Conservation (phyloP, 2,329 filamentous ascomycete genomes). For the Eurotiales sp. region DNA sequence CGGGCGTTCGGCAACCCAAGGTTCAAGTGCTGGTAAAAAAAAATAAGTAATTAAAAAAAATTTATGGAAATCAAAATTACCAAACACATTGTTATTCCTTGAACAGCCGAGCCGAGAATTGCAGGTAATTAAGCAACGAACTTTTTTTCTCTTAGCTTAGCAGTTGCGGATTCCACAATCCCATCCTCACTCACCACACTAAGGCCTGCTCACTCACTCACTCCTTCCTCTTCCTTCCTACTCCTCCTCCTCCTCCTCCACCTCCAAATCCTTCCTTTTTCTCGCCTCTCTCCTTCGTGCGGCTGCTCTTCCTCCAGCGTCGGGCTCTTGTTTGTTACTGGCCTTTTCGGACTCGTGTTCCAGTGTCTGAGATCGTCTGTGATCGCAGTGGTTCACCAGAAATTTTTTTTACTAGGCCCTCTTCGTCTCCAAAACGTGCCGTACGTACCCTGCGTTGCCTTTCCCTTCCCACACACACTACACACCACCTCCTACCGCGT, state of each 20-base stretch:
- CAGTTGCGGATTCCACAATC: constrained; percentile 17
- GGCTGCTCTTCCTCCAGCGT: constrained; percentile 20
- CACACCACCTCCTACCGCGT: constrained; percentile 1
- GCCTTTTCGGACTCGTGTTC: neutral
- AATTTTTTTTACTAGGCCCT: constrained; percentile 4
- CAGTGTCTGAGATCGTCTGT: constrained; percentile 4
- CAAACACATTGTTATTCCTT: neutral
- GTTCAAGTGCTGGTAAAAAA: constrained; percentile 9
- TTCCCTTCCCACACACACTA: neutral
- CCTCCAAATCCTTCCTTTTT: constrained; percentile 16
- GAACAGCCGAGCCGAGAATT: constrained; percentile 4
- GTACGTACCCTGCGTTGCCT: neutral
- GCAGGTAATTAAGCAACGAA: constrained; percentile 8
- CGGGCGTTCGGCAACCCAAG: constrained; percentile 22
- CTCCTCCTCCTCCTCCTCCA: constrained; percentile 17
- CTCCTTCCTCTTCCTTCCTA: constrained; percentile 2
- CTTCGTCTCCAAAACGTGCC: constrained; percentile 3
- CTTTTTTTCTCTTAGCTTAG: constrained; percentile 16
- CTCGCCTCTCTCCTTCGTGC: constrained; percentile 16
- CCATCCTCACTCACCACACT: neutral
- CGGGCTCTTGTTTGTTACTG: constrained; percentile 15
- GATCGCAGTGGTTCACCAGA: constrained; percentile 6
- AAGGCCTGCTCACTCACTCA: no score
- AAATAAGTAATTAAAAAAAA: constrained; percentile 3
- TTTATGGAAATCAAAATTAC: no score